These are phyloP conservation scores for Microsporum audouinii DNA, from an alignment of 2,329 filamentous ascomycete genomes.

Conservation along the genomic window DNA sequence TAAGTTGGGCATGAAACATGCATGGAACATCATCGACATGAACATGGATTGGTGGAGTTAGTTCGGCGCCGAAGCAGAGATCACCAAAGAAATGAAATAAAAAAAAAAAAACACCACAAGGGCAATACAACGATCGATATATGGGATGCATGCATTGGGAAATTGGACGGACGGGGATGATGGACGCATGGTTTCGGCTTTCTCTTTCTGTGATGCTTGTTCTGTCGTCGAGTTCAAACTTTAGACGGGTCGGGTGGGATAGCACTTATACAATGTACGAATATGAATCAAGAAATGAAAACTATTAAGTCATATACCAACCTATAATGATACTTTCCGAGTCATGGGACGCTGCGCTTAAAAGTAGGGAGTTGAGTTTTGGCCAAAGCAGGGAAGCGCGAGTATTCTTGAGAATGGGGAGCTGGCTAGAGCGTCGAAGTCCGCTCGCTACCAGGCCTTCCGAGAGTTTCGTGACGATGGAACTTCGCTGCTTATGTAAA, in stretches of 20 bases:
- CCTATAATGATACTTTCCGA: too few species aligned
- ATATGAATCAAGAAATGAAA: neutral
- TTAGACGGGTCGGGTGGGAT: too few species aligned
- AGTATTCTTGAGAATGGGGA: too few species aligned
- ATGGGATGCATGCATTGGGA: neutral
- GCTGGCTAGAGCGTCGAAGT: too few species aligned
- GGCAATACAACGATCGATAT: neutral
- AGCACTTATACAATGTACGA: neutral
- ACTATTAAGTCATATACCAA: neutral
- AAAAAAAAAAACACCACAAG: neutral
- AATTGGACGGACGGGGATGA: neutral
- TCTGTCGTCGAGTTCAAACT: neutral
- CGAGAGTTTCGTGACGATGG: too few species aligned
- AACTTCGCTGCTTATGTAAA: neutral
- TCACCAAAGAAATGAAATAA: neutral
- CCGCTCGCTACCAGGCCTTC: too few species aligned
- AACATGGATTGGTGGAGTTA: neutral
- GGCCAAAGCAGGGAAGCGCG: too few species aligned
- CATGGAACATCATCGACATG: conserved; percentile 1
- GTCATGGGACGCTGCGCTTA: too few species aligned
- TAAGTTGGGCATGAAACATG: neutral
- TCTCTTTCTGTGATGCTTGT: neutral
- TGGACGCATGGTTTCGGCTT: neutral
- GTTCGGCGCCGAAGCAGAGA: neutral
- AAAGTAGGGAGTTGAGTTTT: too few species aligned